Evolutionary conservation across 805 yeast genomes (phyloP).

Genomic region (Scheffersomyces ergatensis): DNA sequence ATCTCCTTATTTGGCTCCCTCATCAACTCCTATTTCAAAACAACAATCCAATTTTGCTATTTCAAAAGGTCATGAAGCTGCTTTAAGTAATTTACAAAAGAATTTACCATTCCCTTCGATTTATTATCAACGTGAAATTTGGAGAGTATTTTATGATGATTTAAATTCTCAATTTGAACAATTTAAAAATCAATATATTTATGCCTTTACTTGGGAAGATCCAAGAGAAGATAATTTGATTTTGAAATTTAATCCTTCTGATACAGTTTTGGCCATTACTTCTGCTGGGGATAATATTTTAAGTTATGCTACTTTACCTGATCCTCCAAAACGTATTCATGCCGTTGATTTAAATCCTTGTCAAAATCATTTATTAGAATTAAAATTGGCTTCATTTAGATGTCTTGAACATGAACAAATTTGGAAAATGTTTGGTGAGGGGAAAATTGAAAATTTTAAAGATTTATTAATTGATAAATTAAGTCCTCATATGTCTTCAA

Average conservation of each 20-base stretch:
- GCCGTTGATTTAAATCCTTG: slow-evolving; percentile 84
- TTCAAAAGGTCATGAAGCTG: slow-evolving; percentile 78
- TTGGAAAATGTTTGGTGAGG: slow-evolving; percentile 79
- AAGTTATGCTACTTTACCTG: slow-evolving; percentile 68
- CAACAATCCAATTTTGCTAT: slow-evolving; percentile 23
- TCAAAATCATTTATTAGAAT: slow-evolving; percentile 77
- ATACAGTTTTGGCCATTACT: slow-evolving; percentile 78
- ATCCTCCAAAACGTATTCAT: slow-evolving; percentile 74
- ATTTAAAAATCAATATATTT: slow-evolving; percentile 76
- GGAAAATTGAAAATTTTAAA: slow-evolving; percentile 51
- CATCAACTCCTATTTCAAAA: slow-evolving; percentile 17
- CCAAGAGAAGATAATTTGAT: slow-evolving; percentile 77
- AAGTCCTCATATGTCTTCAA: slow-evolving; percentile 71
- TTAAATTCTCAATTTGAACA: slow-evolving; percentile 63
- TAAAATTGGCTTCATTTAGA: slow-evolving; percentile 71
- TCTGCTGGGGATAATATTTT: slow-evolving; percentile 84
- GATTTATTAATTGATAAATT: slow-evolving; percentile 49
- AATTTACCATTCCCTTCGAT: slow-evolving; percentile 77
- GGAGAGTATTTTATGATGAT: slow-evolving; percentile 81
- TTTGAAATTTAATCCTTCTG: slow-evolving; percentile 57
- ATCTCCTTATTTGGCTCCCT: slow-evolving; percentile 76
- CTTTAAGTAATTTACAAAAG: slow-evolving; percentile 56
- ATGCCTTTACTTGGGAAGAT: slow-evolving; percentile 91
- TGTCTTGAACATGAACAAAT: slow-evolving; percentile 54
- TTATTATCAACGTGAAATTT: slow-evolving; percentile 72